phyloP scores from a whole-genome alignment of 2,329 filamentous ascomycete genomes.

The Parafenestella ontariensis region DNA sequence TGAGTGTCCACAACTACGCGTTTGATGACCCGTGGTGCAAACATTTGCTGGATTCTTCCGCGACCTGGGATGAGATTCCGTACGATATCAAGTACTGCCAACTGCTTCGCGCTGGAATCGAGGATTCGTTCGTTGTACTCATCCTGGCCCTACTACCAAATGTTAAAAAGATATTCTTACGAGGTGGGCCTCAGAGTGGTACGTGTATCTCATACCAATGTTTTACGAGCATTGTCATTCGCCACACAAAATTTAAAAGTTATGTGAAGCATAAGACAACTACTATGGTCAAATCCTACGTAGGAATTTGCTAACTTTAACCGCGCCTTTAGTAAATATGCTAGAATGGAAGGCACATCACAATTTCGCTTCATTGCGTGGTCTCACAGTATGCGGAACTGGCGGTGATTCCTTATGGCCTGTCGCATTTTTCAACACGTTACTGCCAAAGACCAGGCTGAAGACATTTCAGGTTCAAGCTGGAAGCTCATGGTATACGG shows the following conservation, averaged over 20 bases:
- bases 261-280: too few species aligned
- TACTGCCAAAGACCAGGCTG: neutral
- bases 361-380: neutral
- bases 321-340: neutral
- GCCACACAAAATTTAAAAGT: too few species aligned
- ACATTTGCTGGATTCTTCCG: neutral
- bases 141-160: neutral
- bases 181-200: neutral
- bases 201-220: too few species aligned
- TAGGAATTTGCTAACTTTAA: neutral
- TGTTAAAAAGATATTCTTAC: neutral
- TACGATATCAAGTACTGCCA: conserved; percentile 14
- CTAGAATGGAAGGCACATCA: conserved; percentile 1
- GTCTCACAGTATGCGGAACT: neutral
- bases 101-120: neutral
- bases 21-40: neutral
- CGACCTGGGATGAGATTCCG: neutral
- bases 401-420: neutral
- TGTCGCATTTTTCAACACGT: neutral
- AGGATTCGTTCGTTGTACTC: neutral
- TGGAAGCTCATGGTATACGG: neutral
- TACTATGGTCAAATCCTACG: too few species aligned
- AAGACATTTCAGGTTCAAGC: neutral
- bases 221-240: too few species aligned
- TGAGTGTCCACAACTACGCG: neutral